phyloP scores from a whole-genome alignment of 305 asterid species.

The Fraxinus angustifolia region DNA sequence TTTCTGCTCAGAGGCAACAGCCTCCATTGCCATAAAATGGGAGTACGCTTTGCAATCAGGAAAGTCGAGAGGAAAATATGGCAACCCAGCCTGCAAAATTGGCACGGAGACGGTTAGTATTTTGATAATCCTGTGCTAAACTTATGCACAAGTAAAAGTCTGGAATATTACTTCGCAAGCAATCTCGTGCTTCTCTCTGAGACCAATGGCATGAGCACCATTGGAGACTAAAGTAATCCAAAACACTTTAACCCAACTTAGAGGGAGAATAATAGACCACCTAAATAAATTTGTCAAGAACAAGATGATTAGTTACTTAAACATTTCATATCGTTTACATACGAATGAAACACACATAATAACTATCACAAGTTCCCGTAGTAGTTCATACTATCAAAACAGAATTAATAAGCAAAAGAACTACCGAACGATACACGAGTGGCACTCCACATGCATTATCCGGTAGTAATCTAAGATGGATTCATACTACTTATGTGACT shows the following conservation, averaged over 20 bases:
- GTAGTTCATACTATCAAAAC: not conserved
- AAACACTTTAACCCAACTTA: constrained; percentile 77
- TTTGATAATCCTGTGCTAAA: not conserved
- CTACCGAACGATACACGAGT: not conserved
- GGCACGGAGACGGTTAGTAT: not conserved
- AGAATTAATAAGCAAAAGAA: not conserved
- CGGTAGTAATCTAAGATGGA: not conserved
- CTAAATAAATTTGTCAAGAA: constrained; percentile 40
- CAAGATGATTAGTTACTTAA: constrained; percentile 2
- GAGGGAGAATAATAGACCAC: constrained; percentile 78
- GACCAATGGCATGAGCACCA: constrained; percentile 81
- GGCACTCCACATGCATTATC: not conserved
- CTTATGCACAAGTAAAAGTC: not conserved
- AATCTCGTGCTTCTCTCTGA: constrained; percentile 79
- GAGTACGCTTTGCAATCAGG: constrained; percentile 75
- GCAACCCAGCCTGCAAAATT: constrained; percentile 62
- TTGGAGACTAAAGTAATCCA: constrained; percentile 55
- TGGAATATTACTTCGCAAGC: constrained; percentile 61
- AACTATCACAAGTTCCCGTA: not conserved
- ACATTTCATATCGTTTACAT: not conserved
- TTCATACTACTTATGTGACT: not conserved
- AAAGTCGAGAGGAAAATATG: constrained; percentile 71
- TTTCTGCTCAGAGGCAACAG: constrained; percentile 36
- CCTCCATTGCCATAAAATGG: constrained; percentile 47
- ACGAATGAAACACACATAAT: not conserved